Percentiles rank a stretch among this genome's conserved stretches.
phyloP scores from a whole-genome alignment of 345 rosid genomes.

The Eucalyptus pauciflora region DNA sequence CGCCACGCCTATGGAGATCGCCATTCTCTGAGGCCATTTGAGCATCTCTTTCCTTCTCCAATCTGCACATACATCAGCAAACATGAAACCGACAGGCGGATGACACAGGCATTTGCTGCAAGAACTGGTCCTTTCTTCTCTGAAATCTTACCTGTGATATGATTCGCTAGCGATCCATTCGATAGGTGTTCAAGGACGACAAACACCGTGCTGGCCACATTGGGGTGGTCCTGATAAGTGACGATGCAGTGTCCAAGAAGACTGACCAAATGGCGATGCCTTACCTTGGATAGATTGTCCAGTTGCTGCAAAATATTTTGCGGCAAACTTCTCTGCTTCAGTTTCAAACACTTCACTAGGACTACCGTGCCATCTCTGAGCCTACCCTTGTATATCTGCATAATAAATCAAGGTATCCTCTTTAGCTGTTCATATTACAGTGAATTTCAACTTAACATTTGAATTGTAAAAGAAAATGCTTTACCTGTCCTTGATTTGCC shows the following conservation, averaged over 20 bases:
- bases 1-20: slow-evolving; percentile 66
- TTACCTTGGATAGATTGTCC: slow-evolving; percentile 72
- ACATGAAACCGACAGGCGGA: background rate
- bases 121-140: background rate
- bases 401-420: background rate
- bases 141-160: slow-evolving; percentile 44
- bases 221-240: slow-evolving; percentile 62
- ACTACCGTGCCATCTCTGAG: slow-evolving; percentile 57
- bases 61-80: slow-evolving; percentile 23
- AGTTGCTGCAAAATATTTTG: slow-evolving; percentile 58
- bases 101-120: background rate
- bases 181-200: slow-evolving; percentile 63
- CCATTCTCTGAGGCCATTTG: slow-evolving; percentile 92
- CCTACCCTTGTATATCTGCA: slow-evolving; percentile 66
- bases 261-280: slow-evolving; percentile 78
- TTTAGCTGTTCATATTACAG: background rate
- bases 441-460: background rate
- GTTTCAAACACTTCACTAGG: slow-evolving; percentile 53
- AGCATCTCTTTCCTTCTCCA: slow-evolving; percentile 64
- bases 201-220: slow-evolving; percentile 35
- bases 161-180: slow-evolving; percentile 52
- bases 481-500: slow-evolving; percentile 50
- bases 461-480: background rate
- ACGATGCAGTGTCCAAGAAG: slow-evolving; percentile 81
- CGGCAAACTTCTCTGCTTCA: slow-evolving; percentile 56